These are phyloP conservation scores for Cercospora sojina DNA, from an alignment of 2,329 filamentous ascomycete genomes.

Conservation along the genomic window DNA sequence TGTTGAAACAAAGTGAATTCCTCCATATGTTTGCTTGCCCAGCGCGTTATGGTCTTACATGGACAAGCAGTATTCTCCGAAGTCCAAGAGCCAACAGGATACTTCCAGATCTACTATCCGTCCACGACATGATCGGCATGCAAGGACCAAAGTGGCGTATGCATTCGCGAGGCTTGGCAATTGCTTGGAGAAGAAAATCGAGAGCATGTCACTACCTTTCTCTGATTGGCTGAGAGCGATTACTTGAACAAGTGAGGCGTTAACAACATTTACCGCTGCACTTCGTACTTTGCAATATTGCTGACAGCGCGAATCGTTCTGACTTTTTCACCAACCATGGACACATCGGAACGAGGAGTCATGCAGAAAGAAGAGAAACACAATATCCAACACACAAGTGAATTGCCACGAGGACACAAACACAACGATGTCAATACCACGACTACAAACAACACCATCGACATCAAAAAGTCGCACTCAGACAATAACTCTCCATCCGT, in stretches of 20 bases:
- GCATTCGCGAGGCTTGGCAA: background rate
- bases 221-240: background rate
- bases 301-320: background rate
- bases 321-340: constrained; percentile 12
- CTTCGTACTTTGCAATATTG: background rate
- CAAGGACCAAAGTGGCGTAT: no score
- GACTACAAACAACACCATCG: background rate
- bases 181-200: background rate
- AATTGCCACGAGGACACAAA: background rate
- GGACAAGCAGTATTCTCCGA: no score
- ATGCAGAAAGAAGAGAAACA: constrained; percentile 19
- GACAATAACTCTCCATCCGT: background rate
- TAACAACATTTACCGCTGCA: background rate
- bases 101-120: no score
- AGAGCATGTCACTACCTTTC: background rate
- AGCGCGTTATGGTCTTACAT: no score
- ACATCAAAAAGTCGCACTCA: background rate
- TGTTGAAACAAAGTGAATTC: no score
- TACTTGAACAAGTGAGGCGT: background rate
- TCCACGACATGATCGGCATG: no score
- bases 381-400: background rate
- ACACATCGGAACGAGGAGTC: constrained; percentile 25
- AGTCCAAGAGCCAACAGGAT: no score
- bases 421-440: background rate
- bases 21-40: no score